Percentiles rank a stretch among this genome's conserved stretches.
Conservation (phyloP, 768 basidiomycete species). For the Cystofilobasidium capitatum region DNA sequence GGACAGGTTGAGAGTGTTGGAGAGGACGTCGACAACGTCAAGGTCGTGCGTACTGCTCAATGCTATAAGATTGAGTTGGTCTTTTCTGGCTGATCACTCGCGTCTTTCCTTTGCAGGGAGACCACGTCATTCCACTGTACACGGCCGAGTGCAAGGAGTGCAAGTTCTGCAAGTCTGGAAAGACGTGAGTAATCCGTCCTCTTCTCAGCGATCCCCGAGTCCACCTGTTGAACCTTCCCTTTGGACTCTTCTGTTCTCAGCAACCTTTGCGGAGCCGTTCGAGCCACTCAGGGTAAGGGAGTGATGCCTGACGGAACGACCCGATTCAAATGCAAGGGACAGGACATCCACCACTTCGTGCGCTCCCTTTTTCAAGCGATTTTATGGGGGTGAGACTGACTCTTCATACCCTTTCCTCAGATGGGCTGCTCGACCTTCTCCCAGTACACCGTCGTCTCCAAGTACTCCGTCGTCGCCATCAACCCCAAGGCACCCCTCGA, state of each 20-base stretch:
- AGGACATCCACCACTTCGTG: conserved; percentile 84
- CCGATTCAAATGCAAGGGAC: conserved; percentile 81
- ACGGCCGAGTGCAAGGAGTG: conserved; percentile 94
- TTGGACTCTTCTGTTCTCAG: conserved; percentile 9
- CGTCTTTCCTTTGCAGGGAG: conserved; percentile 48
- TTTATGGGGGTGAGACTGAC: not conserved
- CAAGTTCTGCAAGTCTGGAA: conserved; percentile 84
- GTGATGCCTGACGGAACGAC: conserved; percentile 82
- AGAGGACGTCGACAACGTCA: conserved; percentile 76
- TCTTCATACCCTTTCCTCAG: conserved; percentile 47
- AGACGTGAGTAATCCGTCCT: conserved; percentile 89
- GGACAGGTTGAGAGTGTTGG: conserved; percentile 89
- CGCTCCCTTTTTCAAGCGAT: conserved; percentile 33
- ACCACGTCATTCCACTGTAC: conserved; percentile 95
- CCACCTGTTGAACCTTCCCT: conserved; percentile 4
- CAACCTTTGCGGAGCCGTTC: conserved; percentile 48
- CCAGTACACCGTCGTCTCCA: conserved; percentile 98
- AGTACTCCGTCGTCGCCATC: conserved; percentile 90
- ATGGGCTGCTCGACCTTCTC: conserved; percentile 99
- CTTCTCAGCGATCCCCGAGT: not conserved
- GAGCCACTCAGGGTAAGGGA: conserved; percentile 85
- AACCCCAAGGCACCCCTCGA: conserved; percentile 77
- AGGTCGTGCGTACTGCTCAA: conserved; percentile 43
- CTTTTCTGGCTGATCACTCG: not conserved
- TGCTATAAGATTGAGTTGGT: not conserved